A percentile compares a stretch with the other conserved stretches of the same genome.
These are phyloP conservation scores for Leccinum uliginosum DNA, from an alignment of 768 basidiomycete species.

Conservation along the genomic window DNA sequence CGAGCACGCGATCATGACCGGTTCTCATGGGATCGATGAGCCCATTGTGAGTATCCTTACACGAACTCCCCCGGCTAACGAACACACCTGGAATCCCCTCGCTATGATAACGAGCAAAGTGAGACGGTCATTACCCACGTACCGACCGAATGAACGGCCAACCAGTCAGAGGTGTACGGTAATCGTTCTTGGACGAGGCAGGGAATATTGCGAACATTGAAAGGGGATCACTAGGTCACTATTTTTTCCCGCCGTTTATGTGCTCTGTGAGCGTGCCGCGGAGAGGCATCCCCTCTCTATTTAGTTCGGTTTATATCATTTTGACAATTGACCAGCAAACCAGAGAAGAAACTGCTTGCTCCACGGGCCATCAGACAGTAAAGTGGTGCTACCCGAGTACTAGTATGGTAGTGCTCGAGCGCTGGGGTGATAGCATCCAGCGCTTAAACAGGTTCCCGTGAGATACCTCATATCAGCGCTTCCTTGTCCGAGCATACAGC, in stretches of 20 bases:
- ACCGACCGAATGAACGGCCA: not conserved
- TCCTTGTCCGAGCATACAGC: constrained; percentile 2
- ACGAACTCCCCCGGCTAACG: not conserved
- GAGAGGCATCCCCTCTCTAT: not conserved
- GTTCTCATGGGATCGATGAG: not conserved
- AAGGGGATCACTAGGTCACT: not conserved
- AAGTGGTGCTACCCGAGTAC: not conserved
- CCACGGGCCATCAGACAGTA: not conserved
- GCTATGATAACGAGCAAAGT: not conserved
- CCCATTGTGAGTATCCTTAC: not conserved
- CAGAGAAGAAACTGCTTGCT: not conserved
- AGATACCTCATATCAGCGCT: constrained; percentile 5
- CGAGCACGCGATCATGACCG: not conserved
- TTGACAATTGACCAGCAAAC: not conserved
- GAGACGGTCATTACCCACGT: not conserved
- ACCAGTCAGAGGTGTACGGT: not conserved
- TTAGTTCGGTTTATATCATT: not conserved
- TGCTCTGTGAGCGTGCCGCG: not conserved
- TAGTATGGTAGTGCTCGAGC: not conserved
- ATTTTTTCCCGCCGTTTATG: not conserved
- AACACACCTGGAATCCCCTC: not conserved
- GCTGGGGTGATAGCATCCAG: not conserved
- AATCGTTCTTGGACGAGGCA: not conserved
- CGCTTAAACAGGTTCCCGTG: constrained; percentile 6
- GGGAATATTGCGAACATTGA: not conserved